Evolutionary conservation across 2,329 filamentous ascomycete genomes (phyloP).

Genomic region (Hypomyces perniciosus): DNA sequence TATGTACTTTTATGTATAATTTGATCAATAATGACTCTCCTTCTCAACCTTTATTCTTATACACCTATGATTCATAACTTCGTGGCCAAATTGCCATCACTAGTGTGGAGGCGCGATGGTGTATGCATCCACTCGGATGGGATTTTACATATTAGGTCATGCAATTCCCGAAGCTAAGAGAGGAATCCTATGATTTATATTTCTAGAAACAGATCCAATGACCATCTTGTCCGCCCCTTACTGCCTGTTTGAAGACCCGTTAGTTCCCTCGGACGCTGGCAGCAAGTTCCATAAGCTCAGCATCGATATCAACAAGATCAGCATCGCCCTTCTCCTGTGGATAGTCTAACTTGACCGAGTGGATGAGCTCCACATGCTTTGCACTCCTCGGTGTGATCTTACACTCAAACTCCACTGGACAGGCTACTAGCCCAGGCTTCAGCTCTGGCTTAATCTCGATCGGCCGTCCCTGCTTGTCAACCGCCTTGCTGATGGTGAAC

Average conservation of each 20-base stretch:
- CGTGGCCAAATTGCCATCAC: too few relatives aligned
- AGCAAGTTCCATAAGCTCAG: too few relatives aligned
- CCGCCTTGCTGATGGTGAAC: conserved; percentile 33
- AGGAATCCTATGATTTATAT: too few relatives aligned
- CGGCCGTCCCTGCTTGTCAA: conserved; percentile 16
- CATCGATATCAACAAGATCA: not conserved
- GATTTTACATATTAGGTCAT: not conserved
- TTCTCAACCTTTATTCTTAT: too few relatives aligned
- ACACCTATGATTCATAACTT: too few relatives aligned
- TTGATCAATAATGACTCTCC: too few relatives aligned
- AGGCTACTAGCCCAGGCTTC: conserved; percentile 16
- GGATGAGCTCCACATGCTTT: conserved; percentile 15
- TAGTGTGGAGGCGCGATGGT: not conserved
- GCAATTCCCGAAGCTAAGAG: too few relatives aligned
- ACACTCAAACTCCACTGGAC: conserved; percentile 14
- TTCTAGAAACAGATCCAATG: too few relatives aligned
- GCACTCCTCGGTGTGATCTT: conserved; percentile 17
- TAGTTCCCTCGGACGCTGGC: too few relatives aligned
- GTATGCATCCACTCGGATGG: not conserved
- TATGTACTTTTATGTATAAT: too few relatives aligned
- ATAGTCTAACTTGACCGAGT: conserved; percentile 14
- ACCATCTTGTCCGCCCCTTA: too few relatives aligned
- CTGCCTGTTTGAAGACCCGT: too few relatives aligned
- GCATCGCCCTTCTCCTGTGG: conserved; percentile 22
- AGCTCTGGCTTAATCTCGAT: conserved; percentile 15